Conservation (phyloP, 805 yeast genomes). For the Hanseniaspora guilliermondii region DNA sequence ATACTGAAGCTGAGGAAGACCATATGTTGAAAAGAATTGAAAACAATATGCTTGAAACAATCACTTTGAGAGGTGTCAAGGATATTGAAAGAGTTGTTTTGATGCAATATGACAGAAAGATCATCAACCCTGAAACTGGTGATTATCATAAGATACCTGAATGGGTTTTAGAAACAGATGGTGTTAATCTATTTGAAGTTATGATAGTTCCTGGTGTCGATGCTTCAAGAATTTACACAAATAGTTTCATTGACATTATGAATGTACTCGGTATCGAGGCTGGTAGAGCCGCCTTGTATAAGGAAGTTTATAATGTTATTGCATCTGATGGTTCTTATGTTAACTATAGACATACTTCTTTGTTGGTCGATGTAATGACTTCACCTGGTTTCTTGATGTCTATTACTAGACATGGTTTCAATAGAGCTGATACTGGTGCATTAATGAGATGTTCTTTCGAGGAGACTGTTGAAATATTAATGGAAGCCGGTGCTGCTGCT, state of each 20-base stretch:
- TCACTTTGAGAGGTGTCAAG: conserved; percentile 88
- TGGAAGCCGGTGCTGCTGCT: conserved; percentile 97
- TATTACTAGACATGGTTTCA: conserved; percentile 97
- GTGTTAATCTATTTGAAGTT: conserved; percentile 89
- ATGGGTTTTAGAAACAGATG: conserved; percentile 98
- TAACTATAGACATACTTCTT: conserved; percentile 95
- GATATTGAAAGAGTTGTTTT: conserved; percentile 71
- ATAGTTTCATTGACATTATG: conserved; percentile 89
- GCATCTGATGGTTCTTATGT: conserved; percentile 99
- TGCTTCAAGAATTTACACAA: conserved; percentile 78
- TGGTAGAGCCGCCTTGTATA: conserved; percentile 84
- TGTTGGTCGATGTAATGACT: conserved; percentile 96
- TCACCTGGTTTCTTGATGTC: conserved; percentile 97
- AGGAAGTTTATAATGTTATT: conserved; percentile 90
- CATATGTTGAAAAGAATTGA: conserved; percentile 90
- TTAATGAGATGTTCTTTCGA: conserved; percentile 98
- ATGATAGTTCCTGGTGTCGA: conserved; percentile 94
- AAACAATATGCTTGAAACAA: conserved; percentile 89
- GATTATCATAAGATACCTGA: conserved; percentile 82
- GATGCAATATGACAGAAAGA: conserved; percentile 69
- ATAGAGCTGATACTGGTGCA: conserved; percentile 97
- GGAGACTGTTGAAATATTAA: conserved; percentile 93
- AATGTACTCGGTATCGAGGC: conserved; percentile 97
- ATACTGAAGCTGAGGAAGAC: conserved; percentile 91
- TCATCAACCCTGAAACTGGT: conserved; percentile 62